Evolutionary conservation across 352 stramenopile genomes (phyloP).

Genomic region (Pelagophyceae sp.): DNA sequence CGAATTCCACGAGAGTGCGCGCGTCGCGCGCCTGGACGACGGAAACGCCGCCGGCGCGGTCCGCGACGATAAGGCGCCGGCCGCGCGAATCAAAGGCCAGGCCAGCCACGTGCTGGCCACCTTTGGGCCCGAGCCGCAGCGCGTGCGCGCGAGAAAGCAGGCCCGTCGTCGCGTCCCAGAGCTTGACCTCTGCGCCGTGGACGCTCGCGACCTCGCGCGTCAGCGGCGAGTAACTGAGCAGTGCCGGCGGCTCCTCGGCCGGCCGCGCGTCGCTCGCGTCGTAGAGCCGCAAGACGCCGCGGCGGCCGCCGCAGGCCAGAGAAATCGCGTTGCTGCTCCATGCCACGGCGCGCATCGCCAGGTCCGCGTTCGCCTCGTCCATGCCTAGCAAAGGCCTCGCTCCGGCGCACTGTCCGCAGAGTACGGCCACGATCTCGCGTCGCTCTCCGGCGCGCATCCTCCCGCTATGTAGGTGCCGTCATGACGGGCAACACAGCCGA

Average conservation of each 20-base stretch:
- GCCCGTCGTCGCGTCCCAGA: constrained; percentile 13
- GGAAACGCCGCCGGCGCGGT: background rate
- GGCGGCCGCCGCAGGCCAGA: background rate
- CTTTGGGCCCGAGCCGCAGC: background rate
- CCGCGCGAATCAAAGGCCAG: constrained; percentile 1
- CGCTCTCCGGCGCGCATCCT: too few relatives aligned
- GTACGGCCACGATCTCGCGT: too few relatives aligned
- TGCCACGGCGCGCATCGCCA: background rate
- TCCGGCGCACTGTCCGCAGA: too few relatives aligned
- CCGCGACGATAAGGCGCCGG: background rate
- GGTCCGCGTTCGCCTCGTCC: background rate
- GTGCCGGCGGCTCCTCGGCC: constrained; percentile 7
- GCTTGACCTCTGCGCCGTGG: constrained; percentile 20
- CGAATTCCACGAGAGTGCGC: background rate
- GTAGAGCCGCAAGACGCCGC: constrained; percentile 19
- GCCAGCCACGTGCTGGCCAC: background rate
- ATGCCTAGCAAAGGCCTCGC: too few relatives aligned
- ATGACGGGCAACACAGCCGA: too few relatives aligned
- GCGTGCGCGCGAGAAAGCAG: background rate
- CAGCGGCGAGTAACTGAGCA: constrained; percentile 19
- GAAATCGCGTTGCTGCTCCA: constrained; percentile 1
- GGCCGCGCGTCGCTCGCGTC: constrained; percentile 15
- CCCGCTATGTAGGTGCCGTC: too few relatives aligned
- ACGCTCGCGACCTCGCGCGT: constrained; percentile 21
- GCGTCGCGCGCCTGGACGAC: background rate